Evolutionary conservation across 176 grass and related monocot genomes (phyloP).

Genomic region (Carex scoparia): DNA sequence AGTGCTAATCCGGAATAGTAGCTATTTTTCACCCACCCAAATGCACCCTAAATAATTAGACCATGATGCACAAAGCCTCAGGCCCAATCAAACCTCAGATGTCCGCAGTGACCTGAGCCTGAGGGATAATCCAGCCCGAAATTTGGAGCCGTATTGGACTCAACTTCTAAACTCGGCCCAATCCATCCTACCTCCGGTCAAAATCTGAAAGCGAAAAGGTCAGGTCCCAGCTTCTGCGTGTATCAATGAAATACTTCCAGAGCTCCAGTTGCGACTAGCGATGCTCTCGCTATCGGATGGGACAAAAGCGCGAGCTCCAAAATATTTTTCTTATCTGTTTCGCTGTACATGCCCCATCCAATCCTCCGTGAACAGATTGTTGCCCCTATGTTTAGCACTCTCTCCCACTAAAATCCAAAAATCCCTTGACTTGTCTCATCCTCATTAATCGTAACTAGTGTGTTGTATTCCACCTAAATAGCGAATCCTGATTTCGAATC

Average conservation of each 20-base stretch:
- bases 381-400: not conserved
- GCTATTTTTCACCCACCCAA: too few relatives aligned
- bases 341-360: conserved; percentile 7
- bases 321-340: not conserved
- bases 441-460: not conserved
- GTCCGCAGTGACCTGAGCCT: not conserved
- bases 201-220: not conserved
- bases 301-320: not conserved
- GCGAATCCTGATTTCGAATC: not conserved
- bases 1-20: too few relatives aligned
- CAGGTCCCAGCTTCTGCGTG: not conserved
- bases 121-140: not conserved
- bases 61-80: too few relatives aligned
- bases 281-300: not conserved
- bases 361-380: not conserved
- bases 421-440: not conserved
- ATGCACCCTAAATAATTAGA: too few relatives aligned
- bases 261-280: not conserved
- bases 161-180: not conserved
- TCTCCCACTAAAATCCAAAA: not conserved
- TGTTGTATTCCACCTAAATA: not conserved
- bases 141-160: not conserved
- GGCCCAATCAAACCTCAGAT: not conserved
- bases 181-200: not conserved
- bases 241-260: not conserved